Conservation (phyloP, 1,139 yeast species). For the Komagataea norvegica region DNA sequence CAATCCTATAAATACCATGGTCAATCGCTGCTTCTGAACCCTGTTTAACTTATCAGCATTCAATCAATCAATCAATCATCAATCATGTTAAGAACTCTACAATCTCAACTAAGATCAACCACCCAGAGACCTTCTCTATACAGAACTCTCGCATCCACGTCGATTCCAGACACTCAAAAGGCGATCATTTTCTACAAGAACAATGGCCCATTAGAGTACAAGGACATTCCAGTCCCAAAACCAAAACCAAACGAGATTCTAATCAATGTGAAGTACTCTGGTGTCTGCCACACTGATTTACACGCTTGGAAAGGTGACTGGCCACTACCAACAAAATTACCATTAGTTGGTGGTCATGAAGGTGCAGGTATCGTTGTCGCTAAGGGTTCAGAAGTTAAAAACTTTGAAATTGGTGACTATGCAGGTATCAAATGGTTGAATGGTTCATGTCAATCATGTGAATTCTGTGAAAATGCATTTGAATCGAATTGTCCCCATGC, state of each 20-base stretch:
- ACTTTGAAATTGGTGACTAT: conserved; percentile 68
- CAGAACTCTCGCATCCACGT: conserved; percentile 1
- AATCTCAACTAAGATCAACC: conserved; percentile 13
- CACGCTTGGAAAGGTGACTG: conserved; percentile 76
- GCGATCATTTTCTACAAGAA: conserved; percentile 60
- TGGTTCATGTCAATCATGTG: conserved; percentile 71
- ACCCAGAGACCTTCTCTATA: not conserved
- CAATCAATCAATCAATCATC: not conserved
- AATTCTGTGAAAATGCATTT: conserved; percentile 59
- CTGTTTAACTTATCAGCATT: not conserved
- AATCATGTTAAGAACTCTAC: conserved; percentile 6
- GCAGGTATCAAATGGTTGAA: conserved; percentile 77
- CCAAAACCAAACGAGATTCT: conserved; percentile 58
- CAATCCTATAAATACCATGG: not conserved
- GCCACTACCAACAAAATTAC: conserved; percentile 61
- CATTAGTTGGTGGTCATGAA: conserved; percentile 80
- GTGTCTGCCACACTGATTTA: conserved; percentile 66
- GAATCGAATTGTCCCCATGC: conserved; percentile 70
- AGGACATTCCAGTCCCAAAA: conserved; percentile 58
- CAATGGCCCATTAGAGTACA: conserved; percentile 59
- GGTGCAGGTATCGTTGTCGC: conserved; percentile 84
- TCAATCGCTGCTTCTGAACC: no score
- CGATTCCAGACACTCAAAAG: conserved; percentile 55
- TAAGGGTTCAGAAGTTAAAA: conserved; percentile 60
- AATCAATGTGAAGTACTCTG: conserved; percentile 59